Evolutionary conservation across 495 filamentous ascomycete genomes (phyloP), one percentile per base, ranked within the genome.

Genomic region (Penicillium bialowiezense): DNA sequence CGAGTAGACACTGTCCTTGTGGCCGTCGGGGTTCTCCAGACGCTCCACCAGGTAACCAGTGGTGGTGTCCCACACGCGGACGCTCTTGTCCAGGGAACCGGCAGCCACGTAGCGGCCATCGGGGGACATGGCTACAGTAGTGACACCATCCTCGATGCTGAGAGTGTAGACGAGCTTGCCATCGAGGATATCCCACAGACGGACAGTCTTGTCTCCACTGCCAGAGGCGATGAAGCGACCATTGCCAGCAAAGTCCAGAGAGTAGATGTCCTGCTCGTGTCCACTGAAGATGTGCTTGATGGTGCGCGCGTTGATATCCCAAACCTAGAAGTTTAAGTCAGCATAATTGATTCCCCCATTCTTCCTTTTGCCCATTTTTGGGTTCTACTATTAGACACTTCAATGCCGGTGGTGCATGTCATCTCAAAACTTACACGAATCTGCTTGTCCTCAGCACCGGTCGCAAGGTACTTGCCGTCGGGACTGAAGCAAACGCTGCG

Each of bases 211-310:
- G 62, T 95, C 90, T 43, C 90, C 89, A 68, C 86, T 90, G 20
- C 90, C 90, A 24, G 90, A 95, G 10, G 90, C 90, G 56, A 95
- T 95, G 50, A 87, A 88, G 35, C 87, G 86, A 7, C 90, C 90
- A 54, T 93, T 90, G 20, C 88, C 80, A 18, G 90, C 86, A 56
- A 93, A 95, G 56, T 95, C 90, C 8, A 95, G 75, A n/a, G 88
- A 92, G 65, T 95, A 95, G 52, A 95, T 95, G 50, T 95, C 90
- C 64, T 95, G 90, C 67, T 95, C 90, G 64, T 95, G 90, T 17
- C 90, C 90, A 24, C 77, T 69, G 69, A 95, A 93, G 3, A 87
- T 89, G 52, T 89, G 84, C 49, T 86, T 85, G 63, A 95, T 95
- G 7, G 78, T 82, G 41, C 86, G 79, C 20, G 70, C 73, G 40